These are phyloP conservation scores for Fraxinus ornus DNA, from an alignment of 305 asterid species.

Conservation along the genomic window DNA sequence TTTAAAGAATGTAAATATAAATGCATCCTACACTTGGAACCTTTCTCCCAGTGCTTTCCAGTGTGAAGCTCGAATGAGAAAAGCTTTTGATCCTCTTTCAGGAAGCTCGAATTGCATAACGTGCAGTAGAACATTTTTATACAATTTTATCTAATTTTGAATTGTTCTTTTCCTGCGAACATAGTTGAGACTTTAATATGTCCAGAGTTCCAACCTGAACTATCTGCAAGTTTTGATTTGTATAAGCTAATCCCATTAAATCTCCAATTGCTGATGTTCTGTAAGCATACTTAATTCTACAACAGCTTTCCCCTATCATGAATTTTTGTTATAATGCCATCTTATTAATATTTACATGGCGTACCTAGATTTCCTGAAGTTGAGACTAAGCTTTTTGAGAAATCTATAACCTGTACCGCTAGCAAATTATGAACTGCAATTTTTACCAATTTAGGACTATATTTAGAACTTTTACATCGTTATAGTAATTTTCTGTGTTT, in stretches of 20 bases:
- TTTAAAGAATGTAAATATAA: background rate
- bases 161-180: background rate
- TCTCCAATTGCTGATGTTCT: background rate
- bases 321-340: background rate
- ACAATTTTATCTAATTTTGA: background rate
- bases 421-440: background rate
- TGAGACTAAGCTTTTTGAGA: too few species aligned
- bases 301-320: background rate
- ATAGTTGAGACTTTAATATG: background rate
- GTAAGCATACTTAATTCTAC: background rate
- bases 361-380: too few species aligned
- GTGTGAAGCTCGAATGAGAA: background rate
- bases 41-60: background rate
- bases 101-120: background rate
- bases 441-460: background rate
- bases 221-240: background rate
- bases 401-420: background rate
- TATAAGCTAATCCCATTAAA: background rate
- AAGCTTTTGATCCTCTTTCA: background rate
- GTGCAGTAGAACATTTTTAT: background rate
- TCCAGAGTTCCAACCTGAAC: background rate
- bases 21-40: background rate
- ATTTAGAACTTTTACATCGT: background rate
- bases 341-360: background rate
- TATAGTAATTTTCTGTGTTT: background rate